Percentiles rank a stretch among this genome's conserved stretches.
Conservation (phyloP, 257 asterid species). For the Ophiorrhiza pumila region DNA sequence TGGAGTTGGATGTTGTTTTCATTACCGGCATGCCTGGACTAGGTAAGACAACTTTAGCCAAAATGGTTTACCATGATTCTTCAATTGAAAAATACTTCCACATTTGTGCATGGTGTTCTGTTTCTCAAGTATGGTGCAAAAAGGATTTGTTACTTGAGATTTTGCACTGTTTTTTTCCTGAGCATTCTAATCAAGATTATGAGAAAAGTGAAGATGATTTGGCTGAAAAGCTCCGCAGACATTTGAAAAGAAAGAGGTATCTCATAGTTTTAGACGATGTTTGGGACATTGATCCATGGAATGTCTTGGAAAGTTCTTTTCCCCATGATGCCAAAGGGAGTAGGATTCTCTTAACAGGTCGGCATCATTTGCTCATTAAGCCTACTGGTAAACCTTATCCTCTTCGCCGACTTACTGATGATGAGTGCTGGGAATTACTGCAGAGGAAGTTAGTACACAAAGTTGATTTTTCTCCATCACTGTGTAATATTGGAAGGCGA, state of each 20-base stretch:
- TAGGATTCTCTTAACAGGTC: slow-evolving; percentile 4
- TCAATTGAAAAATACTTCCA: neutral
- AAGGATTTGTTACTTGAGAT: slow-evolving; percentile 5
- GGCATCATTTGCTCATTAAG: too few relatives aligned
- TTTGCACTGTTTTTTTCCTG: neutral
- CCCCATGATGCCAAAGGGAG: slow-evolving; percentile 6
- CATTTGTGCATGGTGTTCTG: neutral
- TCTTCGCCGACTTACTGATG: too few relatives aligned
- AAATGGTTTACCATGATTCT: neutral
- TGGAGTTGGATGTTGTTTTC: neutral
- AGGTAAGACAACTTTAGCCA: slow-evolving; percentile 14
- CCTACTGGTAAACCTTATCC: too few relatives aligned
- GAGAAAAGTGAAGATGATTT: too few relatives aligned
- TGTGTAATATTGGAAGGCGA: too few relatives aligned
- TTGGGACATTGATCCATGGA: slow-evolving; percentile 14
- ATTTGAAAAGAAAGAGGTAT: too few relatives aligned
- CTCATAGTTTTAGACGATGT: slow-evolving; percentile 17
- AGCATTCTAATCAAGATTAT: neutral
- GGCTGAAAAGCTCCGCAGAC: neutral
- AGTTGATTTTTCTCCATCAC: too few relatives aligned
- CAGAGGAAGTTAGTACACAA: too few relatives aligned
- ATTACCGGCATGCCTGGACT: slow-evolving; percentile 11
- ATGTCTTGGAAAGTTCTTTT: neutral
- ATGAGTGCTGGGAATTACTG: too few relatives aligned
- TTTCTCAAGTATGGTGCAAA: neutral